Evolutionary conservation across 192 early-diverging fungal genomes (phyloP).

Genomic region (Geranomyces michiganensis): DNA sequence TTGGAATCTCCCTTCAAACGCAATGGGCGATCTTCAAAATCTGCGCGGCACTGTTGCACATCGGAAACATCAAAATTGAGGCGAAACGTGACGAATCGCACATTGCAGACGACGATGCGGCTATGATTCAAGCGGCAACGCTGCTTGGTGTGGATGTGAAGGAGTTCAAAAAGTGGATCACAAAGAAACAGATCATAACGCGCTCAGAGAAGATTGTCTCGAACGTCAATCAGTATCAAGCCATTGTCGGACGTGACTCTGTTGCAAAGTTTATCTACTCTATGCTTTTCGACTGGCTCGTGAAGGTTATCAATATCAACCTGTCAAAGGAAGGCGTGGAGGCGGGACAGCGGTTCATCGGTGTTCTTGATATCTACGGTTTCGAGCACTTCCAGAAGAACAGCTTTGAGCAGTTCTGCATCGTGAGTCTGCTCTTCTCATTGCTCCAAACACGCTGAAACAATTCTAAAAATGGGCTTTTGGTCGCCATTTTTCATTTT

Average conservation of each 20-base stretch:
- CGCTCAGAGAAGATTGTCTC: conserved; percentile 91
- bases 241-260: conserved; percentile 82
- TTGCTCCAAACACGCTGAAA: conserved; percentile 7
- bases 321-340: conserved; percentile 55
- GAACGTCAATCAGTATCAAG: conserved; percentile 71
- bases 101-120: conserved; percentile 77
- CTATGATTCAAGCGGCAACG: conserved; percentile 65
- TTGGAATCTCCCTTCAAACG: conserved; percentile 78
- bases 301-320: conserved; percentile 84
- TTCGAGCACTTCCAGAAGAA: conserved; percentile 99
- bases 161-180: conserved; percentile 93
- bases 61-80: conserved; percentile 91
- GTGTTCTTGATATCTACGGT: conserved; percentile 98
- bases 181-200: conserved; percentile 89
- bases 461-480: background rate
- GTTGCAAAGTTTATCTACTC: conserved; percentile 98
- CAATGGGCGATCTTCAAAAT: conserved; percentile 91
- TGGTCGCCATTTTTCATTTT: background rate
- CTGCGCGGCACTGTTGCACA: conserved; percentile 89
- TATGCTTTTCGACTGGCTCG: conserved; percentile 95
- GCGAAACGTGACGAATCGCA: conserved; percentile 68
- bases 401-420: conserved; percentile 99
- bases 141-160: conserved; percentile 77
- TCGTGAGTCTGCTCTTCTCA: conserved; percentile 36
- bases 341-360: conserved; percentile 78